phyloP scores from a whole-genome alignment of 2,329 filamentous ascomycete genomes.

The Catunica adiposa region DNA sequence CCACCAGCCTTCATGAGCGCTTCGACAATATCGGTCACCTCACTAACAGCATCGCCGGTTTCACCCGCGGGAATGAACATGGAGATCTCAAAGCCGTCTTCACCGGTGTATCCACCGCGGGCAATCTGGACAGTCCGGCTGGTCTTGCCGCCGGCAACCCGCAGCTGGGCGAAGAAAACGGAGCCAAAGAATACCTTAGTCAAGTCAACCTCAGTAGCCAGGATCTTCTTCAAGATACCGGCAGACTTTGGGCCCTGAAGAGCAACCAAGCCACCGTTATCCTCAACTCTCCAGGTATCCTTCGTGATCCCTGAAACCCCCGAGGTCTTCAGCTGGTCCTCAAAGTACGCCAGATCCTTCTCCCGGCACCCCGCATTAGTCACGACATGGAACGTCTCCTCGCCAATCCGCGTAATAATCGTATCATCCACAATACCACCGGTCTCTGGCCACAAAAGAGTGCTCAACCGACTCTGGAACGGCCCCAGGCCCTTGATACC shows the following conservation, averaged over 20 bases:
- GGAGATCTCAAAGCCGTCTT: slow-evolving; percentile 95
- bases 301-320: slow-evolving; percentile 31
- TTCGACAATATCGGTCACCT: slow-evolving; percentile 39
- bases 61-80: slow-evolving; percentile 38
- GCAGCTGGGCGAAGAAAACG: slow-evolving; percentile 48
- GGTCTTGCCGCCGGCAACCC: slow-evolving; percentile 34
- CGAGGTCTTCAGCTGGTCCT: slow-evolving; percentile 48
- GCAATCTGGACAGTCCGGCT: slow-evolving; percentile 45
- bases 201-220: slow-evolving; percentile 41
- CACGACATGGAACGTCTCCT: slow-evolving; percentile 74
- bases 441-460: slow-evolving; percentile 58
- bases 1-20: slow-evolving; percentile 50
- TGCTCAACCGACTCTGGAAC: slow-evolving; percentile 68
- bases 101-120: slow-evolving; percentile 87
- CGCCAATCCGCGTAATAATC: slow-evolving; percentile 65
- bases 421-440: slow-evolving; percentile 94
- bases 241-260: slow-evolving; percentile 72
- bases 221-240: slow-evolving; percentile 47
- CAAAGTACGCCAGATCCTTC: slow-evolving; percentile 70
- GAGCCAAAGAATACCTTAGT: slow-evolving; percentile 68
- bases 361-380: slow-evolving; percentile 86
- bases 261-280: slow-evolving; percentile 64
- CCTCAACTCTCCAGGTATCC: slow-evolving; percentile 51
- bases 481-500: slow-evolving; percentile 45
- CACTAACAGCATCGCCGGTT: slow-evolving; percentile 39